phyloP scores from a whole-genome alignment of 202 grass and related monocot species.

The Bolboschoenoplectus hybrid region DNA sequence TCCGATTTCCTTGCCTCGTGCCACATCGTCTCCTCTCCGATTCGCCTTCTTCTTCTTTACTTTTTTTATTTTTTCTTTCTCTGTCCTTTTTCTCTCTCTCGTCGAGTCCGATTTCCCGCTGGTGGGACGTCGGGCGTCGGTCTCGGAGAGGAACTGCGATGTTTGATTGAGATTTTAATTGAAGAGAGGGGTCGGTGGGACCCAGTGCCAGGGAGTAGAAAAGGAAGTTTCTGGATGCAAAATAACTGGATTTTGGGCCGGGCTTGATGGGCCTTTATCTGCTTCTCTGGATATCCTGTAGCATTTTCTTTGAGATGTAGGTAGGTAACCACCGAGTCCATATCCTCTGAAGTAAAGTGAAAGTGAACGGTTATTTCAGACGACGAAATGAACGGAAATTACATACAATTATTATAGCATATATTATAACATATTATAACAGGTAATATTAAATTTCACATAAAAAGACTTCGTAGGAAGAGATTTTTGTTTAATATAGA shows the following conservation, averaged over 20 bases:
- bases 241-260: constrained; percentile 27
- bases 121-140: neutral
- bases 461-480: no score
- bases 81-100: neutral
- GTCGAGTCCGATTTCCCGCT: constrained; percentile 27
- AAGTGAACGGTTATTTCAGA: no score
- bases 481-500: no score
- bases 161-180: constrained; percentile 41
- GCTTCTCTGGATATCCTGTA: neutral
- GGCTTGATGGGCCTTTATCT: neutral
- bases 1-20: constrained; percentile 89
- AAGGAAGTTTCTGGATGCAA: neutral
- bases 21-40: constrained; percentile 63
- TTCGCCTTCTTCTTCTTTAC: neutral
- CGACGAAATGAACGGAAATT: no score
- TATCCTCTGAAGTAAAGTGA: no score
- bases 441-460: no score
- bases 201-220: neutral
- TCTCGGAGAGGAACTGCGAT: constrained; percentile 17
- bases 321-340: no score
- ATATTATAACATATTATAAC: no score
- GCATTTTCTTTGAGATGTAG: neutral
- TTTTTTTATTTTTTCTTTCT: neutral
- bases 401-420: no score
- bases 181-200: neutral